These are phyloP conservation scores for Sutorius eximius DNA, from an alignment of 1,284 basidiomycete genomes.

Conservation along the genomic window DNA sequence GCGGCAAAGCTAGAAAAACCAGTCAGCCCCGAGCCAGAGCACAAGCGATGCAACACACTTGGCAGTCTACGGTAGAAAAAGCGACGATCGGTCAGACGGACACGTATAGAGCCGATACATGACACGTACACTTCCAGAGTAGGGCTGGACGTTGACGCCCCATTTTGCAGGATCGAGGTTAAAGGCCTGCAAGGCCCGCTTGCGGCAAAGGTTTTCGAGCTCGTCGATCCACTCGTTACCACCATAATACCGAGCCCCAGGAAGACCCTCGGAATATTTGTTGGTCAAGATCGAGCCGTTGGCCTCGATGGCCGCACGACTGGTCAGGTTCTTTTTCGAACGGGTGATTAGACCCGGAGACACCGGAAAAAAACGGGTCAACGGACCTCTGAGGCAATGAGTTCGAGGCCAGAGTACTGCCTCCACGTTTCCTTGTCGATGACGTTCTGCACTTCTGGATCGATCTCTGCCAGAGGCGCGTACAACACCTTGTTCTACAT, in stretches of 20 bases:
- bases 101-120: constrained; percentile 1
- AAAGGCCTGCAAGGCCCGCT: constrained; percentile 96
- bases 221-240: constrained; percentile 98
- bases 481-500: constrained; percentile 90
- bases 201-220: constrained; percentile 92
- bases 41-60: constrained; percentile 54
- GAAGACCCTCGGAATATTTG: constrained; percentile 97
- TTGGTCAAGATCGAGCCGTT: constrained; percentile 99
- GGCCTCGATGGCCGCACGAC: constrained; percentile 93
- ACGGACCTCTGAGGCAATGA: constrained; percentile 88
- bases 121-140: constrained; percentile 84
- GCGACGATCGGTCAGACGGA: constrained; percentile 1
- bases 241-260: constrained; percentile 95
- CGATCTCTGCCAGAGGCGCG: constrained; percentile 82
- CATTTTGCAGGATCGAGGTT: constrained; percentile 91
- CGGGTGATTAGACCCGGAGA: constrained; percentile 7
- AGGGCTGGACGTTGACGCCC: constrained; percentile 99
- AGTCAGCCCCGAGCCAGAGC: constrained; percentile 5
- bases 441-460: constrained; percentile 95
- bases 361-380: background rate
- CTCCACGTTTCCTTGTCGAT: constrained; percentile 99
- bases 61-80: constrained; percentile 57
- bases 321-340: constrained; percentile 85
- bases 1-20: constrained; percentile 80
- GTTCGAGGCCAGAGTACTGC: constrained; percentile 96